A percentile compares a stretch with the other conserved stretches of the same genome.
Evolutionary conservation across 768 basidiomycete species (phyloP).

Genomic region (Lactifluus hygrophoroides): DNA sequence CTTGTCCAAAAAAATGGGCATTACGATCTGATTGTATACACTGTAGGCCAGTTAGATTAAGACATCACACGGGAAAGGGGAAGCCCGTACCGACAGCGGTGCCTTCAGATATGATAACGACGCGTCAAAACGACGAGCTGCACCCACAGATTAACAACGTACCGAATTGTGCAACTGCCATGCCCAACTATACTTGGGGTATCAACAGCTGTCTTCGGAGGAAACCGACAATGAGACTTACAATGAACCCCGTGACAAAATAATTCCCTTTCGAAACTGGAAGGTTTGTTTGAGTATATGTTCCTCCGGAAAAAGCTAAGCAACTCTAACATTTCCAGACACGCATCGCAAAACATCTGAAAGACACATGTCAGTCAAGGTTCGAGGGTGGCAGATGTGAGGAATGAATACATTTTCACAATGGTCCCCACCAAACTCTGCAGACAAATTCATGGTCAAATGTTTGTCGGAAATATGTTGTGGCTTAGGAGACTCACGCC

Average conservation of each 20-base stretch:
- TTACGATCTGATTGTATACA: conserved; percentile 40
- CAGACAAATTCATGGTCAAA: not conserved
- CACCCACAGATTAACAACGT: not conserved
- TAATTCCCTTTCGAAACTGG: conserved; percentile 18
- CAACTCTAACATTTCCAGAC: conserved; percentile 20
- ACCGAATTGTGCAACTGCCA: conserved; percentile 18
- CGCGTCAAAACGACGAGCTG: not conserved
- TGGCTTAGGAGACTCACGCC: conserved; percentile 10
- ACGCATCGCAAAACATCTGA: conserved; percentile 18
- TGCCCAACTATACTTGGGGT: conserved; percentile 5
- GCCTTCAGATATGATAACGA: not conserved
- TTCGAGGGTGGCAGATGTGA: not conserved
- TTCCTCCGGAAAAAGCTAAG: not conserved
- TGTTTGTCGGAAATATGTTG: not conserved
- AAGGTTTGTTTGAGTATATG: not conserved
- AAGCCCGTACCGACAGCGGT: conserved; percentile 4
- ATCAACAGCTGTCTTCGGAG: not conserved
- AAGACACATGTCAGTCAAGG: not conserved
- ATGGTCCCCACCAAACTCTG: conserved; percentile 13
- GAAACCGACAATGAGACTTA: not conserved
- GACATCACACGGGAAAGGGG: not conserved
- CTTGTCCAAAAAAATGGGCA: not conserved
- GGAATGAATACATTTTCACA: conserved; percentile 13
- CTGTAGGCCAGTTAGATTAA: conserved; percentile 21
- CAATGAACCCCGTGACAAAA: conserved; percentile 15